Evolutionary conservation across 306 rosid genomes (phyloP).

Genomic region (Quercus gilva): DNA sequence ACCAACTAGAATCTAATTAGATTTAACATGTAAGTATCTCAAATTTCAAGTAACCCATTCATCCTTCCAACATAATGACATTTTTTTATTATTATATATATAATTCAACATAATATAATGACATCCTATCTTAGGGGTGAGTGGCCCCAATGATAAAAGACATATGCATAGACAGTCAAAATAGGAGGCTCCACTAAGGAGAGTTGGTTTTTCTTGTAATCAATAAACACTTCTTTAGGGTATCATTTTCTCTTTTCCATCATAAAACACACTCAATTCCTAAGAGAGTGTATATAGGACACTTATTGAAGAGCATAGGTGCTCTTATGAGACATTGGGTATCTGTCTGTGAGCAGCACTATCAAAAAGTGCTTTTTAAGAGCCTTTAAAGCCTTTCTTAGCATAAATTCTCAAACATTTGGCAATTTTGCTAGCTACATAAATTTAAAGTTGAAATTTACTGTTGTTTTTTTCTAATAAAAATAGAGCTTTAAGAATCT

Average conservation of each 20-base stretch:
- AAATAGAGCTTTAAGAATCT: too few species aligned
- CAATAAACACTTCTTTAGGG: background rate
- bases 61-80: slow-evolving; percentile 8
- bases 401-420: too few species aligned
- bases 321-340: background rate
- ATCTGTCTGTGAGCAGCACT: too few species aligned
- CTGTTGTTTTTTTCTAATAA: too few species aligned
- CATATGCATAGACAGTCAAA: background rate
- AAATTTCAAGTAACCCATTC: slow-evolving; percentile 14
- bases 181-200: background rate
- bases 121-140: background rate
- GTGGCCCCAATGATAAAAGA: background rate
- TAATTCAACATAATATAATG: background rate
- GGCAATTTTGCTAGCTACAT: too few species aligned
- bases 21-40: slow-evolving; percentile 28
- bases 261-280: background rate
- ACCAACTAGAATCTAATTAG: background rate
- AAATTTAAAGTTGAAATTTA: too few species aligned
- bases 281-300: background rate
- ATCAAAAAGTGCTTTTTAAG: too few species aligned
- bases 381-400: too few species aligned
- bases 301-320: background rate
- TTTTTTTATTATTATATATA: too few species aligned
- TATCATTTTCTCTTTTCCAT: background rate
- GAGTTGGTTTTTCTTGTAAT: background rate